A percentile compares a stretch with the other conserved stretches of the same genome.
These are phyloP conservation scores for Fraxinus cuspidata DNA, from an alignment of 257 asterid genomes.

Conservation along the genomic window DNA sequence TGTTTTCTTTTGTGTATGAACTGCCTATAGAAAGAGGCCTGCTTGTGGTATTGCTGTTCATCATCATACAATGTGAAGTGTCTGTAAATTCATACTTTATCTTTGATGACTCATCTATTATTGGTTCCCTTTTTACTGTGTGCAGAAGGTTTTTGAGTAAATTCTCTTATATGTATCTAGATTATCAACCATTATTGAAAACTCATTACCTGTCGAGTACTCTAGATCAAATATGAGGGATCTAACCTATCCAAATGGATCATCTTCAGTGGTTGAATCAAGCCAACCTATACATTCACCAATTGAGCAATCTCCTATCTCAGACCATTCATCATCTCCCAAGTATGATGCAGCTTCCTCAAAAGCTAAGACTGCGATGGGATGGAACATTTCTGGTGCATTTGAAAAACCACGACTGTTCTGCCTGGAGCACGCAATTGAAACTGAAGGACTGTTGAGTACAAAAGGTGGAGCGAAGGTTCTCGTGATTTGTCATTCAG, in stretches of 20 bases:
- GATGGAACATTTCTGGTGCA: constrained; percentile 51
- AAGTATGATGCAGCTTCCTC: constrained; percentile 36
- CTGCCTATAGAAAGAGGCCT: constrained; percentile 2
- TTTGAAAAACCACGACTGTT: constrained; percentile 66
- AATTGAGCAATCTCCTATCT: constrained; percentile 28
- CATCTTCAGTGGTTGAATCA: constrained; percentile 33
- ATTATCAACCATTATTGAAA: not conserved
- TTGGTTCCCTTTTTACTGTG: not conserved
- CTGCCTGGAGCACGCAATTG: constrained; percentile 95
- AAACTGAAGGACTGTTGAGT: constrained; percentile 67
- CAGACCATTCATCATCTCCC: constrained; percentile 29
- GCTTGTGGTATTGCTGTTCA: not conserved
- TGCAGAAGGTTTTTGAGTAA: not conserved
- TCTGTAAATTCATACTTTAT: not conserved
- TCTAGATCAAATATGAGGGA: constrained; percentile 28
- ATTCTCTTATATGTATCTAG: not conserved
- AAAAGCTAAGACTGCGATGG: constrained; percentile 28
- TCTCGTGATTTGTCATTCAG: constrained; percentile 96
- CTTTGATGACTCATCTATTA: not conserved
- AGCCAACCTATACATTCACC: constrained; percentile 30
- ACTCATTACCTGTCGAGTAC: not conserved
- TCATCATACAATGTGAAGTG: not conserved
- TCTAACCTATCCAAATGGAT: constrained; percentile 27
- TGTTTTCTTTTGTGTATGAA: not conserved
- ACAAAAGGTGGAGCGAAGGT: constrained; percentile 84